Base-by-base conservation (phyloP, 352 stramenopile species). In the Pythium rishiriense region DNA sequence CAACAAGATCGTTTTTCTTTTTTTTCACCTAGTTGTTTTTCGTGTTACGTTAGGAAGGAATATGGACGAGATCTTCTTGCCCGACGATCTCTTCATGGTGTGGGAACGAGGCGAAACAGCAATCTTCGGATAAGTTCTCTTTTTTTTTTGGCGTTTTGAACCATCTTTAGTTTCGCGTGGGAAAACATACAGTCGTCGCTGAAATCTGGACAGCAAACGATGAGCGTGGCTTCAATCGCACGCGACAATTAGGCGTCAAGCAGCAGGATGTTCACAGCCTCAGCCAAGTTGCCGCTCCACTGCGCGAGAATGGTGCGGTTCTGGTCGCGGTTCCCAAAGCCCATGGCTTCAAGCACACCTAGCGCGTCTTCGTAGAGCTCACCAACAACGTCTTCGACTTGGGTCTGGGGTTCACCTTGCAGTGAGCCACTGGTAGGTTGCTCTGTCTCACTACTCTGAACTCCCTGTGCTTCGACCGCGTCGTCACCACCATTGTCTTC, bases 301-400 rank as follows among this genome's bases (percentile, higher is more conserved):
- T 78, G 35, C n/a, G 78, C 62, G 51, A 90, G 58, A 5, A 74
- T 70, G 9, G 59, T 66, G 22, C 75, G 63, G 66, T 88, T 89
- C 39, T 76, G 66, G 43, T 78, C 65, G n/a, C 57, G 43, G 42
- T 90, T 73, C 1, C 42, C 47, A 24, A 92, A 92, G 14, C 83
- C 83, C 83, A 92, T 92, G 22, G 71, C 66, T n/a, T 63, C 62
- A 8, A 92, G 64, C 59, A 81, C 46, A 11, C 43, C 58, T 17
- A 90, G 53, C 19, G 78, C 72, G 14, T 88, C 70, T 4, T 76
- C 60, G 33, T 72, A 86, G 14, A 69, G n/a, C 33, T 70, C 63
- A 37, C 35, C 64, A 19, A 71, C 64, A 17, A 66, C 51, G 22
- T 66, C 63, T 3, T 69, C 54, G 2, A 28, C 54, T 12, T 29